These are phyloP conservation scores for Pyronema domesticum DNA, from an alignment of 495 filamentous ascomycete species.

Conservation along the genomic window DNA sequence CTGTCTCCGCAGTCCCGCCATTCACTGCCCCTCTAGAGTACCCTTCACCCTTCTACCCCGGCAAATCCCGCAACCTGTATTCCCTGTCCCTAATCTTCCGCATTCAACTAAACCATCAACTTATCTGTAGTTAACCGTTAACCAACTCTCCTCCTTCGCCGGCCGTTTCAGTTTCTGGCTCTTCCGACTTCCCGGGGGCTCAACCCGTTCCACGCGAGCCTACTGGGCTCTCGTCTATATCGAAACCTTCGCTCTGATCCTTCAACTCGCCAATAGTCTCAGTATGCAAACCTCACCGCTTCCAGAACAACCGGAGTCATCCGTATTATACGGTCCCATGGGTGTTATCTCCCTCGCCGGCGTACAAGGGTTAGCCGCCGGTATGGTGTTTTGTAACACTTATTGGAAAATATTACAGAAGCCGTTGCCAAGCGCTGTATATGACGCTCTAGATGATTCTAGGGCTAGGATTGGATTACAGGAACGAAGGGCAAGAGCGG, in stretches of 20 bases:
- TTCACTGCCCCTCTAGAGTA: no score
- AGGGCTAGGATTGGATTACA: background rate
- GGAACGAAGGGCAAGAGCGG: slow-evolving; percentile 17
- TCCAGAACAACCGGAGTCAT: background rate
- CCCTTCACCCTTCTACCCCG: no score
- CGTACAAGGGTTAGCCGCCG: slow-evolving; percentile 5
- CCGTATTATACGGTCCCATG: slow-evolving; percentile 5
- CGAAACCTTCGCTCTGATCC: background rate
- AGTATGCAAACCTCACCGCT: background rate
- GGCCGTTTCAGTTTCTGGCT: slow-evolving; percentile 8
- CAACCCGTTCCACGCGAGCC: background rate
- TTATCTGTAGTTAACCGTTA: background rate
- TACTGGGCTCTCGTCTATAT: background rate
- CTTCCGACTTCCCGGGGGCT: slow-evolving; percentile 1
- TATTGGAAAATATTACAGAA: slow-evolving; percentile 9
- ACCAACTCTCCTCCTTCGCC: slow-evolving; percentile 6
- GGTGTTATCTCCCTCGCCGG: background rate
- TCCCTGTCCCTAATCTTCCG: background rate
- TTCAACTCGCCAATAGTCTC: slow-evolving; percentile 7
- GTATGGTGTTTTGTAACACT: slow-evolving; percentile 12
- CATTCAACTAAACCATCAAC: no score
- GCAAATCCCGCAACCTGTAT: no score
- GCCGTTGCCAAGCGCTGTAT: slow-evolving; percentile 6
- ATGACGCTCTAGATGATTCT: slow-evolving; percentile 3
- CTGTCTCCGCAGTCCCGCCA: no score